A percentile compares a stretch with the other conserved stretches of the same genome.
Evolutionary conservation across 192 early-diverging fungal species (phyloP).

Genomic region (Rhizophlyctis rosea): DNA sequence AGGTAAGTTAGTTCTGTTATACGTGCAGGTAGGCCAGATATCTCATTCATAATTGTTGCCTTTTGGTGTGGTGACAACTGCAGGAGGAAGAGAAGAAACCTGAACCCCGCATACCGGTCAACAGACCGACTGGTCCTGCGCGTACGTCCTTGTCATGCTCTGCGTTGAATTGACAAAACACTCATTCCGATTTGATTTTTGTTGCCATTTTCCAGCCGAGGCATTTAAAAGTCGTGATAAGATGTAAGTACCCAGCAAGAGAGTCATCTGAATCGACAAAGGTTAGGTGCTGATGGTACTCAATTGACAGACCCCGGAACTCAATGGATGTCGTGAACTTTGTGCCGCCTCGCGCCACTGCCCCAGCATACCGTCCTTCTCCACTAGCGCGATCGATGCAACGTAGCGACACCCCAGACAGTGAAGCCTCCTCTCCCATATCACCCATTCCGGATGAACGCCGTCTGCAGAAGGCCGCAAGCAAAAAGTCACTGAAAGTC

Average conservation of each 20-base stretch:
- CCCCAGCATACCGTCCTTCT: not conserved
- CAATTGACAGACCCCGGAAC: not conserved
- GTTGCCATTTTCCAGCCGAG: not conserved
- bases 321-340: not conserved
- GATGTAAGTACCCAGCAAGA: slow-evolving; percentile 7
- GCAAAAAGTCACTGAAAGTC: not conserved
- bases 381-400: not conserved
- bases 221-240: slow-evolving; percentile 14
- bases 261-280: not conserved
- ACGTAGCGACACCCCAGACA: not conserved
- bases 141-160: not conserved
- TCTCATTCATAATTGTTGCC: not conserved
- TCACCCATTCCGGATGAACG: not conserved
- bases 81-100: not conserved
- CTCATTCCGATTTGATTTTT: not conserved
- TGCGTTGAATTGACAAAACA: not conserved
- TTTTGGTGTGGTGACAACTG: not conserved
- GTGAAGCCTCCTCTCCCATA: slow-evolving; percentile 1
- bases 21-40: not conserved
- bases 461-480: not conserved
- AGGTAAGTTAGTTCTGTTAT: not conserved
- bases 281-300: not conserved
- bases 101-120: not conserved
- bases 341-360: not conserved
- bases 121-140: not conserved